Percentiles rank a stretch among this genome's conserved stretches.
These are phyloP conservation scores for Venturia pyrina DNA, from an alignment of 2,329 filamentous ascomycete genomes.

Conservation along the genomic window DNA sequence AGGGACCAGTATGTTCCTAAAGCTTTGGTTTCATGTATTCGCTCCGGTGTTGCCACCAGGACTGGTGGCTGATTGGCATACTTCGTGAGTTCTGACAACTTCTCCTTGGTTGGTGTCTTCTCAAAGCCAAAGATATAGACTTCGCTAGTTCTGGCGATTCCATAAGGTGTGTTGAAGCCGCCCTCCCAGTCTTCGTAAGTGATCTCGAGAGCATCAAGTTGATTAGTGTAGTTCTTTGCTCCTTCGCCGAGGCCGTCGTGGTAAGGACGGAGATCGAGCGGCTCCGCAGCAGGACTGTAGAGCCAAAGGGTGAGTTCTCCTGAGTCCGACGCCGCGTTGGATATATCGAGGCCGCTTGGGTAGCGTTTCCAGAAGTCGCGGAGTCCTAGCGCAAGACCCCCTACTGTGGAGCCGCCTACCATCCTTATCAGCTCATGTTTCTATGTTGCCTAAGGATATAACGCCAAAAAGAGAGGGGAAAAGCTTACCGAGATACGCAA, in stretches of 20 bases:
- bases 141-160: slow-evolving; percentile 49
- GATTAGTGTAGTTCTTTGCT: slow-evolving; percentile 41
- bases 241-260: slow-evolving; percentile 47
- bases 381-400: slow-evolving; percentile 50
- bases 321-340: slow-evolving; percentile 38
- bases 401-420: slow-evolving; percentile 35
- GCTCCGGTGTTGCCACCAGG: slow-evolving; percentile 37
- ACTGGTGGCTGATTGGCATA: slow-evolving; percentile 44
- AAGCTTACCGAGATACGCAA: slow-evolving; percentile 45
- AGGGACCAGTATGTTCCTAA: slow-evolving; percentile 47
- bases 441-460: neutral
- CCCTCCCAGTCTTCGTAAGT: slow-evolving; percentile 55
- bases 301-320: slow-evolving; percentile 51
- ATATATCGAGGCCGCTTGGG: slow-evolving; percentile 48
- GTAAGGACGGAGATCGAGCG: slow-evolving; percentile 47
- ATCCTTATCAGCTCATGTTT: neutral
- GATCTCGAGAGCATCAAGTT: slow-evolving; percentile 50
- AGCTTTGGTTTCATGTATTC: slow-evolving; percentile 43
- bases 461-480: neutral
- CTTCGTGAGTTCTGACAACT: slow-evolving; percentile 33
- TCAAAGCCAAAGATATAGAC: slow-evolving; percentile 44
- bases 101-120: slow-evolving; percentile 40
- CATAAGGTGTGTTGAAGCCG: slow-evolving; percentile 46
- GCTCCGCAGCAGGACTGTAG: slow-evolving; percentile 46
- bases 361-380: slow-evolving; percentile 56